phyloP scores from a whole-genome alignment of 2,329 filamentous ascomycete genomes.

The Volutella citrinella region DNA sequence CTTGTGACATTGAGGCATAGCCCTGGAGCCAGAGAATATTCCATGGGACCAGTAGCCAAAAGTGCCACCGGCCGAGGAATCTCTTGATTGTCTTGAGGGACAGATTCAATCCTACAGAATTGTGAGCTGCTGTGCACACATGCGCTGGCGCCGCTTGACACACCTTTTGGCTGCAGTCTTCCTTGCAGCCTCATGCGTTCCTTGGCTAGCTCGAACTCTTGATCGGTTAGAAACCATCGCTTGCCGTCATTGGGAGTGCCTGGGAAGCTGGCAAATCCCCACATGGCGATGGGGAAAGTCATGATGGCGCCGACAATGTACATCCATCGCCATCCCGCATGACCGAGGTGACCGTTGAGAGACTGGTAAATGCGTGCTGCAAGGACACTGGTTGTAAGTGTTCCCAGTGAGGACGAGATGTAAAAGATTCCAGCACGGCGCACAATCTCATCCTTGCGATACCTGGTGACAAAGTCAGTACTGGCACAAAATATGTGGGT shows the following conservation, averaged over 20 bases:
- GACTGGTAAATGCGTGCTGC: constrained; percentile 37
- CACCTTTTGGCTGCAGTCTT: constrained; percentile 1
- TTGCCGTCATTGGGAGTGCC: constrained; percentile 44
- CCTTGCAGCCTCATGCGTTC: constrained; percentile 2
- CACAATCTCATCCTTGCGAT: constrained; percentile 43
- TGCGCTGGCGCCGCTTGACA: too few species aligned
- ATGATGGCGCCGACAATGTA: constrained; percentile 52
- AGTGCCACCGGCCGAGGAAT: constrained; percentile 5
- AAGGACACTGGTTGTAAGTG: constrained; percentile 49
- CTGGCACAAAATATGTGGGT: too few species aligned
- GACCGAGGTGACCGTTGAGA: constrained; percentile 41
- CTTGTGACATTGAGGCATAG: constrained; percentile 1
- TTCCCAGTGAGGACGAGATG: constrained; percentile 47
- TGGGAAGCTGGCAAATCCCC: constrained; percentile 49
- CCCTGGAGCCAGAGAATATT: constrained; percentile 3
- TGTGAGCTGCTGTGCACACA: too few species aligned
- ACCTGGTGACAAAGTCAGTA: too few species aligned
- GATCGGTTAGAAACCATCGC: constrained; percentile 38
- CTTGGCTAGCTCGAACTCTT: constrained; percentile 42
- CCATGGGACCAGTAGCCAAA: constrained; percentile 5
- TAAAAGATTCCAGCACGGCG: constrained; percentile 50
- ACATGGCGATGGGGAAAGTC: constrained; percentile 50
- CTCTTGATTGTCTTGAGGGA: not conserved
- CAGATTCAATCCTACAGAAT: not conserved
- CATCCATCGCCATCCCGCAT: constrained; percentile 52